A percentile compares a stretch with the other conserved stretches of the same genome.
These are phyloP conservation scores for Moesziomyces globuligerus DNA, from an alignment of 1,284 basidiomycete species.

Conservation along the genomic window DNA sequence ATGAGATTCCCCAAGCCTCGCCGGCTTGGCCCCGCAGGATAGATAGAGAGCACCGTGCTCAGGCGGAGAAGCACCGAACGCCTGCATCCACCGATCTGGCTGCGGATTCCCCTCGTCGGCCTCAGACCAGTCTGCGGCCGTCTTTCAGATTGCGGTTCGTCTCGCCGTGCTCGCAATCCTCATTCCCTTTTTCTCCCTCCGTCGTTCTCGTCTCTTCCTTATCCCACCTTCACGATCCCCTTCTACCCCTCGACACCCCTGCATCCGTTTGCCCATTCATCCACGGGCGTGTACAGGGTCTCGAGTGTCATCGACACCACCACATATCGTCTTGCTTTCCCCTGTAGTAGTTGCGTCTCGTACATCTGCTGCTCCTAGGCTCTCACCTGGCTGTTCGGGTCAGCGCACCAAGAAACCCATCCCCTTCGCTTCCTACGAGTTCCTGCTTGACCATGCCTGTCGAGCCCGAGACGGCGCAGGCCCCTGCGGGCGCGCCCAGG, in stretches of 20 bases:
- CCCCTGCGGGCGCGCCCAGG: constrained; percentile 46
- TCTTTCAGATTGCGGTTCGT: not conserved
- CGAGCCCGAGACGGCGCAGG: constrained; percentile 51
- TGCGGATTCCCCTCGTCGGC: constrained; percentile 1
- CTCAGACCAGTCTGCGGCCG: not conserved
- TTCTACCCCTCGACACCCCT: constrained; percentile 3
- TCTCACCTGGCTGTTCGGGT: not conserved
- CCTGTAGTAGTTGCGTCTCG: not conserved
- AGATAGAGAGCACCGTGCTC: constrained; percentile 5
- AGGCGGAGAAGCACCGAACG: constrained; percentile 2
- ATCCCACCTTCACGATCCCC: constrained; percentile 9
- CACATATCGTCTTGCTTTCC: not conserved
- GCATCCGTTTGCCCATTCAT: constrained; percentile 7
- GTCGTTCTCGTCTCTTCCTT: not conserved
- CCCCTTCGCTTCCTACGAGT: not conserved
- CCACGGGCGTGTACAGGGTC: constrained; percentile 17
- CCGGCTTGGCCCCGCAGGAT: constrained; percentile 14
- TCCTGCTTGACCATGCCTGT: constrained; percentile 27
- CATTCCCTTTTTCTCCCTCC: not conserved
- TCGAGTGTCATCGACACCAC: constrained; percentile 5
- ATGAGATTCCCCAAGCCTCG: not conserved
- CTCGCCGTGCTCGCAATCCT: constrained; percentile 5
- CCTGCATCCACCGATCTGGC: constrained; percentile 13
- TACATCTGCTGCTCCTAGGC: not conserved
- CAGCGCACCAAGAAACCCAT: not conserved